Evolutionary conservation across 164 flowering plant species (phyloP).

Genomic region (Aristolochia californica): DNA sequence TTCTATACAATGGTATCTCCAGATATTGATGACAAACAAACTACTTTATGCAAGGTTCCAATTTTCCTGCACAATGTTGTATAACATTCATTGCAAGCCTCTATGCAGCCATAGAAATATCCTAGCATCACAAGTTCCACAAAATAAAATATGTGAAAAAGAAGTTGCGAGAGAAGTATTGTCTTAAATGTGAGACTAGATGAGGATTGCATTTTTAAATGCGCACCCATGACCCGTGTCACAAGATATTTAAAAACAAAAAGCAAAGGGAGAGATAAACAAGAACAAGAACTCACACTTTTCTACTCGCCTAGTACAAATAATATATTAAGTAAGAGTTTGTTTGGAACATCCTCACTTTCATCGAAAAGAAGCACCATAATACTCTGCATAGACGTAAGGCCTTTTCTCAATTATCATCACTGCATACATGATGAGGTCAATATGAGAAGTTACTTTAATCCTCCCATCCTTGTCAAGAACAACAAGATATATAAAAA

Average conservation of each 20-base stretch:
- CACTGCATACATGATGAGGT: no score
- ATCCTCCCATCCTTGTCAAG: no score
- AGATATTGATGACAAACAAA: conserved; percentile 77
- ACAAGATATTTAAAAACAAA: neutral
- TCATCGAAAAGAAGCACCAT: conserved; percentile 91
- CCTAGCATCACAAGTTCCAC: conserved; percentile 34
- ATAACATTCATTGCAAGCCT: conserved; percentile 88
- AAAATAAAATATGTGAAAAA: conserved; percentile 11
- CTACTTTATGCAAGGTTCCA: conserved; percentile 76
- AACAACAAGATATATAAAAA: no score
- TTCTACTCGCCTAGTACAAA: conserved; percentile 62
- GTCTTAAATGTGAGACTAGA: conserved; percentile 8
- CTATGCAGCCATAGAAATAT: conserved; percentile 58
- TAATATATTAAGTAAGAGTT: conserved; percentile 50
- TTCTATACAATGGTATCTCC: conserved; percentile 47
- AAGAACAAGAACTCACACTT: conserved; percentile 37
- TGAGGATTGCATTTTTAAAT: neutral
- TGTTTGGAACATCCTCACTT: conserved; percentile 82
- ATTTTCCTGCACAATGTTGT: conserved; percentile 65
- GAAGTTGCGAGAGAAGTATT: conserved; percentile 2
- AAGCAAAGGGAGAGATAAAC: no score
- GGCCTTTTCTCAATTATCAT: no score
- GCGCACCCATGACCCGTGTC: neutral
- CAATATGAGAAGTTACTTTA: no score
- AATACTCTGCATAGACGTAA: conserved; percentile 77